Evolutionary conservation across 108 stramenopile species (phyloP).

Genomic region (Cyclotella choctawhatcheeana): DNA sequence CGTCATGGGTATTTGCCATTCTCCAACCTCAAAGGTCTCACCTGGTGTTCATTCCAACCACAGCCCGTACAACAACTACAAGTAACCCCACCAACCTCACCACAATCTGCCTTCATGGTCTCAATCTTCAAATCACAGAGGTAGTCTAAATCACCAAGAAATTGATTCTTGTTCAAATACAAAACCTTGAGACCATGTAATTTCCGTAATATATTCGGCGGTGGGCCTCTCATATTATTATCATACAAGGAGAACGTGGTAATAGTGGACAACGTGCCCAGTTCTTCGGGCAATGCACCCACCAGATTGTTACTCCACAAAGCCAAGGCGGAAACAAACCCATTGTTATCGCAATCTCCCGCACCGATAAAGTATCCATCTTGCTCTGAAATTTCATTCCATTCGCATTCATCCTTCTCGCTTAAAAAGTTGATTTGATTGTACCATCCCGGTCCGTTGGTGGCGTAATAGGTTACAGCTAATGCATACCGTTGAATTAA

Average conservation of each 20-base stretch:
- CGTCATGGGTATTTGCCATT: constrained; percentile 10
- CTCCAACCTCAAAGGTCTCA: constrained; percentile 15
- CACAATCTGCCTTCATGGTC: constrained; percentile 47
- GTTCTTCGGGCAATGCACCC: constrained; percentile 41
- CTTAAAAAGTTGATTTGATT: constrained; percentile 31
- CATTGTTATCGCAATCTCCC: constrained; percentile 33
- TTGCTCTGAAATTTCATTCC: constrained; percentile 25
- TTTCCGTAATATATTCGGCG: constrained; percentile 33
- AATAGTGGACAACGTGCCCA: constrained; percentile 35
- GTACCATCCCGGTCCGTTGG: constrained; percentile 39
- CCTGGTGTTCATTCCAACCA: constrained; percentile 33
- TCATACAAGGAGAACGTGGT: constrained; percentile 45
- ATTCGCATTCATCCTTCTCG: constrained; percentile 42
- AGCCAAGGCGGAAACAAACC: constrained; percentile 35
- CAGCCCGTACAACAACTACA: constrained; percentile 39
- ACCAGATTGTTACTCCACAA: constrained; percentile 46
- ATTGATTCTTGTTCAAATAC: constrained; percentile 47
- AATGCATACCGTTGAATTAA: constrained; percentile 48
- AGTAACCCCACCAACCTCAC: constrained; percentile 27
- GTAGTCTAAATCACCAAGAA: constrained; percentile 37
- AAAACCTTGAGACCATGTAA: constrained; percentile 19
- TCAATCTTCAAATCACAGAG: constrained; percentile 26
- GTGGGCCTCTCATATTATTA: constrained; percentile 36
- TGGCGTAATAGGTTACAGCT: constrained; percentile 41
- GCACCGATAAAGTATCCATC: constrained; percentile 40